Percentiles rank a stretch among this genome's conserved stretches.
These are phyloP conservation scores for Salvia splendens DNA, from an alignment of 257 asterid genomes.

Conservation along the genomic window DNA sequence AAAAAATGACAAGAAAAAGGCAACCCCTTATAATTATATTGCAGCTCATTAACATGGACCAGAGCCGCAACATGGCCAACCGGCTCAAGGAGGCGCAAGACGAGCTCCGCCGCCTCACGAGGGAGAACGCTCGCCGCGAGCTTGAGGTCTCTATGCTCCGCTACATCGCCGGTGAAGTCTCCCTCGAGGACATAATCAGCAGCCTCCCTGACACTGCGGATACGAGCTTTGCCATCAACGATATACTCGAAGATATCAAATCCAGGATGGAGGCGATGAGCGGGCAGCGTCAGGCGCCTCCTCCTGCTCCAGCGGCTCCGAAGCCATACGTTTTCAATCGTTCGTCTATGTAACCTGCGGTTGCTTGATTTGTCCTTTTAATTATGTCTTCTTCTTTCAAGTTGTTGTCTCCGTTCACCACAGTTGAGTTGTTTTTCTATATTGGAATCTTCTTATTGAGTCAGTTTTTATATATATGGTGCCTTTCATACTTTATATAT, in stretches of 20 bases:
- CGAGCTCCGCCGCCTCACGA: constrained; percentile 34
- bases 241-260: constrained; percentile 30
- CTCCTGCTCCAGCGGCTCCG: no score
- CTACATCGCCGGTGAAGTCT: constrained; percentile 9
- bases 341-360: no score
- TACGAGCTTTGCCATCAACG: constrained; percentile 31
- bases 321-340: no score
- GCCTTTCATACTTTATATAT: no score
- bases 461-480: no score
- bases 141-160: constrained; percentile 33
- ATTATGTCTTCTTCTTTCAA: no score
- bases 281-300: no score
- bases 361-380: no score
- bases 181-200: constrained; percentile 13
- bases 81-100: background rate
- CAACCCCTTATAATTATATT: constrained; percentile 20
- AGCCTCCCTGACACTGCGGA: constrained; percentile 28
- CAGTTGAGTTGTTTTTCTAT: no score
- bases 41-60: constrained; percentile 40
- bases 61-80: constrained; percentile 40
- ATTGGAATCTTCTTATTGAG: no score
- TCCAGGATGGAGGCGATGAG: constrained; percentile 27
- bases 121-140: constrained; percentile 36
- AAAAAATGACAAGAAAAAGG: background rate
- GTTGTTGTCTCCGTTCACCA: no score